These are phyloP conservation scores for Scedosporium dehoogii DNA, from an alignment of 2,329 filamentous ascomycete species.

Conservation along the genomic window DNA sequence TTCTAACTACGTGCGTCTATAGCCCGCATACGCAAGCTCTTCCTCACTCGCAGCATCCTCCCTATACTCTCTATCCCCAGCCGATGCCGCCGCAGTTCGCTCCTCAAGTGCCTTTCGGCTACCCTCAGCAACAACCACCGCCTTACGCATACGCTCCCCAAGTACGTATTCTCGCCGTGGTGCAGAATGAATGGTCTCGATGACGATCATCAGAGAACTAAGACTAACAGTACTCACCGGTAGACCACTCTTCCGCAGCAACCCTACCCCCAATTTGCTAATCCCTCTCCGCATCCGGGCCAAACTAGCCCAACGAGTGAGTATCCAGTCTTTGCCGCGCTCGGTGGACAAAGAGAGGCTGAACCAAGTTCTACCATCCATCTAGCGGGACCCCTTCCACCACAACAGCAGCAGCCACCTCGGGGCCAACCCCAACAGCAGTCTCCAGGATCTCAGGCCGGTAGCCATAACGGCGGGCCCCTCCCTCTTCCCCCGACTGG, in stretches of 20 bases:
- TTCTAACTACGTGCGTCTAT: not conserved
- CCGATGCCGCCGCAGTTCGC: not conserved
- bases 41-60: not conserved
- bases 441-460: not conserved
- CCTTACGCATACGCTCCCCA: not conserved
- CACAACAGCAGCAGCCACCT: not conserved
- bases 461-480: not conserved
- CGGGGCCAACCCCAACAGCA: not conserved
- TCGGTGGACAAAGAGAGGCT: not conserved
- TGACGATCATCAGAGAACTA: not conserved
- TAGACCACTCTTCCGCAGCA: not conserved
- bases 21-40: not conserved
- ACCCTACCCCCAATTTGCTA: not conserved
- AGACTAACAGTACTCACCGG: not conserved
- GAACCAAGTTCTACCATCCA: too few species aligned
- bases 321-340: not conserved
- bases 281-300: not conserved
- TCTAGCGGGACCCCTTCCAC: not conserved
- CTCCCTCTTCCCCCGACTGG: conserved; percentile 54
- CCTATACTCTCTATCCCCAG: not conserved
- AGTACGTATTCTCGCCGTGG: not conserved
- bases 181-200: not conserved
- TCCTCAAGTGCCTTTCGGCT: not conserved
- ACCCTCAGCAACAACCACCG: conserved; percentile 1
- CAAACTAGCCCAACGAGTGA: not conserved